These are phyloP conservation scores for Sugiyamaella smithiae DNA, from an alignment of 805 yeast species.

Conservation along the genomic window DNA sequence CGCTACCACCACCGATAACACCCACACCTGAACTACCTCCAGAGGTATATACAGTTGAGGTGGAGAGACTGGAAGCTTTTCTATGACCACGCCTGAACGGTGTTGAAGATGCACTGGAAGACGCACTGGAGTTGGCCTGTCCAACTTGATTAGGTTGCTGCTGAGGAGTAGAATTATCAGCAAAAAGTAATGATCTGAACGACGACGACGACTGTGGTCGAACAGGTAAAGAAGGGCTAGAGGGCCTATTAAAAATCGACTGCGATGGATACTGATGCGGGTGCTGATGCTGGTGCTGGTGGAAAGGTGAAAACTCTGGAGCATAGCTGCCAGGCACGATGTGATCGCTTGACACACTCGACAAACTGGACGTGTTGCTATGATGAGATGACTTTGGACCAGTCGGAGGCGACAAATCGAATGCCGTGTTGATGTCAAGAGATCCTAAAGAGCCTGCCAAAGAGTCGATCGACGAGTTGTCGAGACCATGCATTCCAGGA, in stretches of 20 bases:
- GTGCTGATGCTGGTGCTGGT: slow-evolving; percentile 23
- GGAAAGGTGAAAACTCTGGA: slow-evolving; percentile 9
- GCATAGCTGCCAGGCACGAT: not conserved
- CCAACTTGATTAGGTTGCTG: slow-evolving; percentile 3
- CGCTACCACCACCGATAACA: slow-evolving; percentile 12
- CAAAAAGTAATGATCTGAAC: slow-evolving; percentile 18
- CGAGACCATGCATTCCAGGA: not conserved
- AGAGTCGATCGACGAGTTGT: not conserved
- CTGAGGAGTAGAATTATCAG: too few species aligned
- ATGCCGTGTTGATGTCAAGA: not conserved
- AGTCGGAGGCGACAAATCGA: not conserved
- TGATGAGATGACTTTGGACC: not conserved
- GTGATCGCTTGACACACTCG: not conserved
- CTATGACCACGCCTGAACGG: slow-evolving; percentile 29
- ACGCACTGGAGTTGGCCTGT: not conserved
- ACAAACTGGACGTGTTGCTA: not conserved
- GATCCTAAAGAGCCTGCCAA: slow-evolving; percentile 1
- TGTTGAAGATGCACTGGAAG: not conserved
- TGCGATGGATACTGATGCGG: slow-evolving; percentile 16
- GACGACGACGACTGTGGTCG: slow-evolving; percentile 25
- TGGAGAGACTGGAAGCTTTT: slow-evolving; percentile 29
- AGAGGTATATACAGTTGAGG: slow-evolving; percentile 19
- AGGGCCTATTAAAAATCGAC: slow-evolving; percentile 14
- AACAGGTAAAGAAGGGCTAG: slow-evolving; percentile 26
- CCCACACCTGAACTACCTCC: slow-evolving; percentile 7